Base-by-base conservation (phyloP, 441 rosid genomes). In the Pelargonium cotyledonis region DNA sequence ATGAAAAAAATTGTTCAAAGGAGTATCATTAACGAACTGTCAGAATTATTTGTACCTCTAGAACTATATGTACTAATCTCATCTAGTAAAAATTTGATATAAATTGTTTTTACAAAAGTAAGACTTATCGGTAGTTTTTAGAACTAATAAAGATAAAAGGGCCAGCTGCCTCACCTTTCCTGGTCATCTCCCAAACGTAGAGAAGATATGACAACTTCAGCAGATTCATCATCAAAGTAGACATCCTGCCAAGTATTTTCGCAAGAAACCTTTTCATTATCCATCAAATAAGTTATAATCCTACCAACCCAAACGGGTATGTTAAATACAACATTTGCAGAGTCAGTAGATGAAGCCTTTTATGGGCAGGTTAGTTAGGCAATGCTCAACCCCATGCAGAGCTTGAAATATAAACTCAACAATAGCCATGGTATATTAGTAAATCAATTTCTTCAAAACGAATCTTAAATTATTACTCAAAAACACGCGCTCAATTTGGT, bases 121-220 rank as follows among this genome's bases (percentile, higher is more conserved):
- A 29, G 31, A 29, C 31, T 29, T 1, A 10, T 10, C 3, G 19
- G 62, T 8, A 57, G 63, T 23, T 23, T 60, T 21, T 14, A 23
- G 11, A 60, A 60, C 1, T 3, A 72, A 21, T 40, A 1, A 67
- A 47, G 35, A 63, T 29, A 67, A 15, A 23, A 66, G 10, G 40
- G 66, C 44, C 18, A 47, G 16, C 19, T 40, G 61, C 67, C 70
- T 76, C 66, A 89, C 97, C 93, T 89, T 63, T 89, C 95, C 77
- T 90, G 98, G 69, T 95, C 95, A 82, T 89, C 99, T 64, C 98
- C 96, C 16, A 95, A 93, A 79, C 98, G 79, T 83, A 92, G 73
- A 40, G 98, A 92, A 65, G 98, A 90, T 78, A 92, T 87, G 43
- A 95, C 95, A 64, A 87, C 94, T 75, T 89, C 97, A 65, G 96